Evolutionary conservation across 345 rosid genomes (phyloP).

Genomic region (Hibiscus syriacus): DNA sequence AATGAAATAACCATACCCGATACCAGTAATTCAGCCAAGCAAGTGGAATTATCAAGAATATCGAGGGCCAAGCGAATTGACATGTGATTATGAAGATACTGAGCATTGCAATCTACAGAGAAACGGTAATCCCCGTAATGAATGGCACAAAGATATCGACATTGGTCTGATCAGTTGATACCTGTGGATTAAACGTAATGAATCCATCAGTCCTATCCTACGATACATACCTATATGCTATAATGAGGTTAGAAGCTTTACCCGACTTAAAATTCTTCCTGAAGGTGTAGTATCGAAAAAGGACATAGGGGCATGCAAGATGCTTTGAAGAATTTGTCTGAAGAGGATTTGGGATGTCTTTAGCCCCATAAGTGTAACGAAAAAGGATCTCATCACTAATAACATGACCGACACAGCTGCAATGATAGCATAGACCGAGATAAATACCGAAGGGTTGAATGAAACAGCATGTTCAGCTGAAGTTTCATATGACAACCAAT

Average conservation of each 20-base stretch:
- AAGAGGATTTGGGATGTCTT: constrained; percentile 77
- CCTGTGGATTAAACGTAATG: constrained; percentile 32
- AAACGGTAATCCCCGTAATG: constrained; percentile 37
- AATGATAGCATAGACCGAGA: constrained; percentile 51
- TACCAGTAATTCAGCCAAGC: constrained; percentile 87
- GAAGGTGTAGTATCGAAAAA: constrained; percentile 97
- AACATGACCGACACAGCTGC: constrained; percentile 54
- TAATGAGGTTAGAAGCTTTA: constrained; percentile 21
- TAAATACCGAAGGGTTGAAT: constrained; percentile 53
- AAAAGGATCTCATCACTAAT: constrained; percentile 42
- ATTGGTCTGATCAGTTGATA: constrained; percentile 80
- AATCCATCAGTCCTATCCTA: constrained; percentile 9
- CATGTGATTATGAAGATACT: constrained; percentile 80
- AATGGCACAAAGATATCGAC: constrained; percentile 75
- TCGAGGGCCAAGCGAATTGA: constrained; percentile 91
- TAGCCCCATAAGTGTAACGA: constrained; percentile 60
- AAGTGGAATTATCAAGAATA: constrained; percentile 74
- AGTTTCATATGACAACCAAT: constrained; percentile 92
- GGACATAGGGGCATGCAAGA: constrained; percentile 96
- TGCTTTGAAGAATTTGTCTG: constrained; percentile 60
- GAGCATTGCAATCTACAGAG: constrained; percentile 64
- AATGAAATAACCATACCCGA: constrained; percentile 47
- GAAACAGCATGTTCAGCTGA: constrained; percentile 38
- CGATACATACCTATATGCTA: neutral
- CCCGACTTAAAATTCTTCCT: constrained; percentile 90